Percentiles rank a stretch among this genome's conserved stretches.
Evolutionary conservation across 352 stramenopile genomes (phyloP).

Genomic region (Thraustochytrium striatum): DNA sequence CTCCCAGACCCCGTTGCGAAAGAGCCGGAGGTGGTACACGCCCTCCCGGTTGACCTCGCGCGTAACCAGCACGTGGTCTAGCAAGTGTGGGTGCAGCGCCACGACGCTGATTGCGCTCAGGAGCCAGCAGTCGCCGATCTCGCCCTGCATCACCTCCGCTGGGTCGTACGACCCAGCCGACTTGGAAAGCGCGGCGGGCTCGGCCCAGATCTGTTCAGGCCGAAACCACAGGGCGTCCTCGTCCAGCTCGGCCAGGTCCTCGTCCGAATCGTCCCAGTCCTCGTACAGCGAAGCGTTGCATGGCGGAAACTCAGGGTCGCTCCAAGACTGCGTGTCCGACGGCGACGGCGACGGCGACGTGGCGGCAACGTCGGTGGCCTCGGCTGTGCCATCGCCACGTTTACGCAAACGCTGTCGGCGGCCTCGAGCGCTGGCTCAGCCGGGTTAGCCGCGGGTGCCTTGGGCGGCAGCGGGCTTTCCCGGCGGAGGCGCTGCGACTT

Average conservation of each 20-base stretch:
- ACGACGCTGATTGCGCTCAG: slow-evolving; percentile 67
- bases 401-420: too few relatives aligned
- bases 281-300: not conserved
- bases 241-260: slow-evolving; percentile 13
- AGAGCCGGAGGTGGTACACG: slow-evolving; percentile 58
- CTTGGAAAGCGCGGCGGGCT: not conserved
- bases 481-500: too few relatives aligned
- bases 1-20: slow-evolving; percentile 53
- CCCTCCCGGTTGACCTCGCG: slow-evolving; percentile 30
- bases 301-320: slow-evolving; percentile 1
- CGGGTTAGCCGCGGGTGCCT: too few relatives aligned
- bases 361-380: not conserved
- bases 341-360: too few relatives aligned
- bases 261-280: slow-evolving; percentile 27
- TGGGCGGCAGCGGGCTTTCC: too few relatives aligned
- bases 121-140: slow-evolving; percentile 72
- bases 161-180: slow-evolving; percentile 52
- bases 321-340: slow-evolving; percentile 1
- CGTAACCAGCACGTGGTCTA: slow-evolving; percentile 63
- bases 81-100: slow-evolving; percentile 63
- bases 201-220: not conserved
- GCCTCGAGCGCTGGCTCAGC: too few relatives aligned
- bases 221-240: slow-evolving; percentile 35
- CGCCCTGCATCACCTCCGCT: slow-evolving; percentile 68
- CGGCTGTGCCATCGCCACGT: too few relatives aligned